Percentiles rank a stretch among this genome's conserved stretches.
phyloP scores from a whole-genome alignment of 2,329 filamentous ascomycete species.

The Stemphylium lycopersici region DNA sequence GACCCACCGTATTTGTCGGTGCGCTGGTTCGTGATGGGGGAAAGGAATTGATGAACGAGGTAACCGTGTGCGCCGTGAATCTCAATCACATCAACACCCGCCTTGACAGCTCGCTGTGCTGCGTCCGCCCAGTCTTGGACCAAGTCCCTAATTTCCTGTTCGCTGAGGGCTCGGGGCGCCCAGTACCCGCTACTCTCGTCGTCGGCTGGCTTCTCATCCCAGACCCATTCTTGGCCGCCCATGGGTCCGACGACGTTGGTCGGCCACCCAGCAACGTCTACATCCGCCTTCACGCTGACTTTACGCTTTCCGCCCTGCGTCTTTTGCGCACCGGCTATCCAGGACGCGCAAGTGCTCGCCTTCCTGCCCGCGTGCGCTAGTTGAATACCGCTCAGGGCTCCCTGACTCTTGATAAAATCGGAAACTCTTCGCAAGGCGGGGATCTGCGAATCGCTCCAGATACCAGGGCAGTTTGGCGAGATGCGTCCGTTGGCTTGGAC shows the following conservation, averaged over 20 bases:
- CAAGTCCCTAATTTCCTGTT: constrained; percentile 48
- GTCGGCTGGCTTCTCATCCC: constrained; percentile 45
- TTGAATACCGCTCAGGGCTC: constrained; percentile 40
- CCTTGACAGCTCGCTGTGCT: constrained; percentile 44
- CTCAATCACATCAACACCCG: constrained; percentile 51
- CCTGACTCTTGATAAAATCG: constrained; percentile 47
- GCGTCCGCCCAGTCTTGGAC: constrained; percentile 51
- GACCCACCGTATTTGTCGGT: constrained; percentile 53
- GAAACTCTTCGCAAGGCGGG: constrained; percentile 38
- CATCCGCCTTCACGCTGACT: constrained; percentile 34
- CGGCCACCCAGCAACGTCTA: constrained; percentile 45
- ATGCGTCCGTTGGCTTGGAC: constrained; percentile 47
- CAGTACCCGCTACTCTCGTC: constrained; percentile 45
- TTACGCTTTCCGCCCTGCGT: constrained; percentile 30
- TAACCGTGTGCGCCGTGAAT: constrained; percentile 53
- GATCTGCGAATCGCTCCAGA: constrained; percentile 48
- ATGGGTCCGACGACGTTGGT: constrained; percentile 45
- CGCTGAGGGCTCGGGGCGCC: constrained; percentile 46
- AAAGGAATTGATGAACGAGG: constrained; percentile 51
- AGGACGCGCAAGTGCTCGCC: constrained; percentile 40
- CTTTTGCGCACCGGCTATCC: constrained; percentile 31
- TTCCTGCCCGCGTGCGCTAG: constrained; percentile 48
- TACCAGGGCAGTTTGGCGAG: constrained; percentile 44
- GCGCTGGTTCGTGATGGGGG: constrained; percentile 49
- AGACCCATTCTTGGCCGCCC: constrained; percentile 47